Percentiles rank a stretch among this genome's conserved stretches.
These are phyloP conservation scores for Mortierella sp. DNA, from an alignment of 371 early-diverging fungal genomes.

Conservation along the genomic window DNA sequence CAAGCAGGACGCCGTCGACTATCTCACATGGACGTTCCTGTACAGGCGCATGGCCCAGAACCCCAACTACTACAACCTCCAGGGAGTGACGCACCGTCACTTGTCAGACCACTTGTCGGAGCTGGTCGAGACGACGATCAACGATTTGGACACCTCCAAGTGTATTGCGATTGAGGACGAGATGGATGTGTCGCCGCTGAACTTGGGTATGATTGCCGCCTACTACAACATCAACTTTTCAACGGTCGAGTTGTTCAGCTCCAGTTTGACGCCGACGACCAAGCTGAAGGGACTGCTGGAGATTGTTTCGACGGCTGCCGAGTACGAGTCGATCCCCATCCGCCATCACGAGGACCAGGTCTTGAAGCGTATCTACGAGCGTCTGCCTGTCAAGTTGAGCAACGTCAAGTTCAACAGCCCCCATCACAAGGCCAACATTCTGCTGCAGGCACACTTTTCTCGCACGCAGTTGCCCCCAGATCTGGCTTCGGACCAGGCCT, in stretches of 20 bases:
- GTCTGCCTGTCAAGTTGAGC: constrained; percentile 81
- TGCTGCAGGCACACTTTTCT: constrained; percentile 96
- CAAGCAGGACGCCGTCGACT: constrained; percentile 99
- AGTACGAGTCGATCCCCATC: constrained; percentile 92
- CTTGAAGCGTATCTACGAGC: constrained; percentile 84
- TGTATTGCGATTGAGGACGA: constrained; percentile 92
- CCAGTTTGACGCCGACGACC: constrained; percentile 87
- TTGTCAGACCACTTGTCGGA: constrained; percentile 95
- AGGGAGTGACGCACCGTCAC: constrained; percentile 89
- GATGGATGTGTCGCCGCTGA: constrained; percentile 86
- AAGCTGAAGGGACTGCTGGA: constrained; percentile 93
- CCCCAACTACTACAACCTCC: constrained; percentile 96
- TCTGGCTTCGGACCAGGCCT: constrained; percentile 88
- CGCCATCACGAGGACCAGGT: constrained; percentile 92
- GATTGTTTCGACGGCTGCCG: constrained; percentile 92
- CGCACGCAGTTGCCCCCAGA: constrained; percentile 92
- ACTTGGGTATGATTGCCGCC: constrained; percentile 97
- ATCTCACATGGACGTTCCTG: constrained; percentile 97
- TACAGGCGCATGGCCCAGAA: constrained; percentile 96
- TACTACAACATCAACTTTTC: constrained; percentile 96
- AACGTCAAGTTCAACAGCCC: constrained; percentile 76
- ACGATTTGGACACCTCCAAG: constrained; percentile 87
- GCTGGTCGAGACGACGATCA: constrained; percentile 91
- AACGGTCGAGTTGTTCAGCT: constrained; percentile 93
- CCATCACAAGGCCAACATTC: constrained; percentile 89